These are phyloP conservation scores for Capronia coronata DNA, from an alignment of 2,329 filamentous ascomycete genomes.

Conservation along the genomic window DNA sequence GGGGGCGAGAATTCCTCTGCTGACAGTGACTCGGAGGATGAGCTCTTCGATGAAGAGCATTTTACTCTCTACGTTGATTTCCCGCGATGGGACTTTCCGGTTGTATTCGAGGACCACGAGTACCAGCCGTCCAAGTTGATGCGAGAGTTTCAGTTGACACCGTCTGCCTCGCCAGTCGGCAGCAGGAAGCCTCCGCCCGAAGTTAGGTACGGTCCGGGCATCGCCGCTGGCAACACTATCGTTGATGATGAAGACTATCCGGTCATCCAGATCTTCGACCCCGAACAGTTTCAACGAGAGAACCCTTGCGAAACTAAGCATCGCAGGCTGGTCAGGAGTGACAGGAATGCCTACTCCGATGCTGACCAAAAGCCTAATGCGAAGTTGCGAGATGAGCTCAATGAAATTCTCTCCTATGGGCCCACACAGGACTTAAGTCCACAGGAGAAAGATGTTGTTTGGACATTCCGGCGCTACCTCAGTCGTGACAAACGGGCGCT, in stretches of 20 bases:
- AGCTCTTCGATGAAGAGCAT: constrained; percentile 52
- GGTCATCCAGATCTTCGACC: constrained; percentile 83
- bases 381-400: constrained; percentile 88
- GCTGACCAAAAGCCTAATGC: constrained; percentile 94
- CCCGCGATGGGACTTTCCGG: constrained; percentile 87
- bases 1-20: constrained; percentile 33
- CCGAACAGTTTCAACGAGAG: constrained; percentile 79
- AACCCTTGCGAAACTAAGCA: constrained; percentile 97
- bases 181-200: constrained; percentile 71
- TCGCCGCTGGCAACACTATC: constrained; percentile 58
- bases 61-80: constrained; percentile 88
- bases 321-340: constrained; percentile 80
- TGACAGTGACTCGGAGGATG: constrained; percentile 38
- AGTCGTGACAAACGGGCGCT: constrained; percentile 85
- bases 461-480: constrained; percentile 94
- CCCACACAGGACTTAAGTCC: constrained; percentile 81
- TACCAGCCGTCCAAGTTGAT: constrained; percentile 82
- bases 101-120: constrained; percentile 91
- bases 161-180: constrained; percentile 61
- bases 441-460: constrained; percentile 91
- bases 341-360: constrained; percentile 88
- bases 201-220: constrained; percentile 83
- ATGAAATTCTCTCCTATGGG: constrained; percentile 83
- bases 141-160: constrained; percentile 58
- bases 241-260: constrained; percentile 45